phyloP scores from a whole-genome alignment of 495 filamentous ascomycete genomes.

The Entonaema liquescens region DNA sequence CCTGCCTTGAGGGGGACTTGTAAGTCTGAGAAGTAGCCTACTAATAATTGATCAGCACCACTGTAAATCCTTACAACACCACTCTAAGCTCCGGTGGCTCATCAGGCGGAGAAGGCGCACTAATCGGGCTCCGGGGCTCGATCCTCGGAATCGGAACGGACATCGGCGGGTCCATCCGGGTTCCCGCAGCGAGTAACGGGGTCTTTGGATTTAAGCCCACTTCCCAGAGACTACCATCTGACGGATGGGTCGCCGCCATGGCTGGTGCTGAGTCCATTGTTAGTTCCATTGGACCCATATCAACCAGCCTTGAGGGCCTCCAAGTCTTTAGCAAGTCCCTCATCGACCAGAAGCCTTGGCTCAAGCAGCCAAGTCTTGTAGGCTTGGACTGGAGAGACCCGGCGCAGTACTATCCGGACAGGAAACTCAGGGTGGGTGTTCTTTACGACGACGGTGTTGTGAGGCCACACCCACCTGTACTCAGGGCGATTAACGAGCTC shows the following conservation, averaged over 20 bases:
- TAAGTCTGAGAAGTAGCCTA: constrained; percentile 40
- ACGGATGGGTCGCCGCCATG: constrained; percentile 59
- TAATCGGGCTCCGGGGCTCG: constrained; percentile 67
- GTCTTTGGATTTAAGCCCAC: constrained; percentile 74
- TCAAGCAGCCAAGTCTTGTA: constrained; percentile 64
- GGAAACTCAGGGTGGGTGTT: constrained; percentile 70
- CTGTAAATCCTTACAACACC: constrained; percentile 66
- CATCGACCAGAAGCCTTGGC: constrained; percentile 68
- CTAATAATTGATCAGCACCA: constrained; percentile 53
- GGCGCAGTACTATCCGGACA: constrained; percentile 37
- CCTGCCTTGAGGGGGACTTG: not conserved
- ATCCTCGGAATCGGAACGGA: constrained; percentile 74
- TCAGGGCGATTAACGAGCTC: constrained; percentile 64
- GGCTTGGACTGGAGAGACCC: constrained; percentile 67
- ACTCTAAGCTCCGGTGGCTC: constrained; percentile 68
- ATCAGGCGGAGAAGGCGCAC: constrained; percentile 71
- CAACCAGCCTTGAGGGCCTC: constrained; percentile 67
- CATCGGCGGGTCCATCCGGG: constrained; percentile 72
- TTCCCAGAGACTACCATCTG: constrained; percentile 63
- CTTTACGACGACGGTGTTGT: constrained; percentile 77
- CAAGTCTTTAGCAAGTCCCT: constrained; percentile 70
- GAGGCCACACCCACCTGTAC: constrained; percentile 74
- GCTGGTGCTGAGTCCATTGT: constrained; percentile 67
- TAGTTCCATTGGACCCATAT: constrained; percentile 69
- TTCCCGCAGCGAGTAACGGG: constrained; percentile 70